phyloP scores from a whole-genome alignment of 2,329 filamentous ascomycete species.

The Penicillium sp. region DNA sequence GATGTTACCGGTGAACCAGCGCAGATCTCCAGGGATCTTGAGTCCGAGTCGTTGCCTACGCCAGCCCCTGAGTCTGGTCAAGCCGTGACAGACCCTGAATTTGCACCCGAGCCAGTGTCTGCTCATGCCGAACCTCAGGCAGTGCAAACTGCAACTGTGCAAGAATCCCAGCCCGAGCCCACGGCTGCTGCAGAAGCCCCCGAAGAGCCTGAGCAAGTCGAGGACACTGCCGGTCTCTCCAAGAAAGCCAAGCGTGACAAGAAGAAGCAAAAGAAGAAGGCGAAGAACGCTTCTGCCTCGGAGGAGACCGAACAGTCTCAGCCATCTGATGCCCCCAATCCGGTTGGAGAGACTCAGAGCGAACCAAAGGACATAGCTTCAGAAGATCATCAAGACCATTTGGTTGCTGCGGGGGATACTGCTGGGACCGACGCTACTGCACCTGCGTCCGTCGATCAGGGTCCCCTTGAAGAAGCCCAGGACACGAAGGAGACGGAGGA shows the following conservation, averaged over 20 bases:
- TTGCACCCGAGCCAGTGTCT: not conserved
- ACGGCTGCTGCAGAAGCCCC: not conserved
- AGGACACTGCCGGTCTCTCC: slow-evolving; percentile 6
- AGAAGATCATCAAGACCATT: too few relatives aligned
- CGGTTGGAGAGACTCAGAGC: not conserved
- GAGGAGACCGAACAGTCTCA: slow-evolving; percentile 2
- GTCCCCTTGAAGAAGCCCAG: too few relatives aligned
- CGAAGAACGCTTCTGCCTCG: slow-evolving; percentile 7
- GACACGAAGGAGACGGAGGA: too few relatives aligned
- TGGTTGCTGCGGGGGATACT: too few relatives aligned
- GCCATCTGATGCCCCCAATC: not conserved
- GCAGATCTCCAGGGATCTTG: slow-evolving; percentile 3
- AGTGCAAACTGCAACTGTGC: not conserved
- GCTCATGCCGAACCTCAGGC: not conserved
- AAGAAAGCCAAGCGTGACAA: slow-evolving; percentile 16
- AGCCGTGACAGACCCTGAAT: not conserved
- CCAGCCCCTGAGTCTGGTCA: slow-evolving; percentile 1
- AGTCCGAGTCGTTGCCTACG: slow-evolving; percentile 4
- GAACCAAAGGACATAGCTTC: not conserved
- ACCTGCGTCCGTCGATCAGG: too few relatives aligned
- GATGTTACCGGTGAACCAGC: slow-evolving; percentile 6
- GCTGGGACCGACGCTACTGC: too few relatives aligned
- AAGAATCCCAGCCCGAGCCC: slow-evolving; percentile 1
- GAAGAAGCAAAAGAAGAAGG: slow-evolving; percentile 17
- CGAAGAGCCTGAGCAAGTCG: slow-evolving; percentile 3